A percentile compares a stretch with the other conserved stretches of the same genome.
Conservation (phyloP, 2,329 filamentous ascomycete genomes). For the Myriangium duriaei region DNA sequence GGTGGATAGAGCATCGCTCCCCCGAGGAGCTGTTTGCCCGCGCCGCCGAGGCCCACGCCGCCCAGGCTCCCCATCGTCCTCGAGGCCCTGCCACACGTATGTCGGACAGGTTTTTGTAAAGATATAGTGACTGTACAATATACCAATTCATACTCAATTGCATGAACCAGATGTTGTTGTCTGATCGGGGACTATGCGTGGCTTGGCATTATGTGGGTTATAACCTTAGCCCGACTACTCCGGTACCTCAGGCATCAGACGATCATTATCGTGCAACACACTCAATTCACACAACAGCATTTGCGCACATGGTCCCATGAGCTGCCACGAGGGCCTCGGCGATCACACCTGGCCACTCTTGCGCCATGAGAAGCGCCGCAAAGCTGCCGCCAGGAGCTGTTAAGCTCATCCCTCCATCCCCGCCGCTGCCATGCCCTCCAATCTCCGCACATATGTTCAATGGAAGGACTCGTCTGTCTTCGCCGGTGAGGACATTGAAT, state of each 20-base stretch:
- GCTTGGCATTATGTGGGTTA: no score
- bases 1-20: conserved; percentile 12
- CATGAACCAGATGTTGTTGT: no score
- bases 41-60: conserved; percentile 3
- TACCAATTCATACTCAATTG: no score
- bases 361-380: conserved; percentile 4
- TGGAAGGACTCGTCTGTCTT: conserved; percentile 94
- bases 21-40: conserved; percentile 8
- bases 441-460: conserved; percentile 89
- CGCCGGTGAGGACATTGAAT: conserved; percentile 89
- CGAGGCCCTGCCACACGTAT: not conserved
- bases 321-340: not conserved
- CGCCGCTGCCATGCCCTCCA: conserved; percentile 33
- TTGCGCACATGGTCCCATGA: no score
- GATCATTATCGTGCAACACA: no score
- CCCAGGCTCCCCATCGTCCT: not conserved
- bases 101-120: conserved; percentile 7
- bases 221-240: no score
- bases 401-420: conserved; percentile 7
- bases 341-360: not conserved
- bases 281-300: no score
- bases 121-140: no score
- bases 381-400: conserved; percentile 1
- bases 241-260: no score
- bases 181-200: no score